Evolutionary conservation across 2,329 filamentous ascomycete species (phyloP).

Genomic region (Didymella exigua): DNA sequence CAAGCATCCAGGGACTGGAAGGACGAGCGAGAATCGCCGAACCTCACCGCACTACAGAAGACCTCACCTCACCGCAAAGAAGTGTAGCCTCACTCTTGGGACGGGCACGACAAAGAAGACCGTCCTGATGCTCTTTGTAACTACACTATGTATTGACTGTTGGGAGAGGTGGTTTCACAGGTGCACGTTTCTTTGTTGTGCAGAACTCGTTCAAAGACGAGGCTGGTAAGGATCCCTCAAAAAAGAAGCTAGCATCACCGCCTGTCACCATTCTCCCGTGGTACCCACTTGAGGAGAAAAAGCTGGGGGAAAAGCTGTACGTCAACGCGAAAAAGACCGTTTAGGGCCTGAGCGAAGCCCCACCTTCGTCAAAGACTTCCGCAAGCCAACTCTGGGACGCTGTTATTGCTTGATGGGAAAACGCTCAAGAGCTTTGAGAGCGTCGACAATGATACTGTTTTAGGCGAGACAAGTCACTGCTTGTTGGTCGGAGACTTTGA

Average conservation of each 20-base stretch:
- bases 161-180: neutral
- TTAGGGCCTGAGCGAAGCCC: constrained; percentile 3
- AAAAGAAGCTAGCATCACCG: constrained; percentile 18
- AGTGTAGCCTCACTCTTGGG: constrained; percentile 4
- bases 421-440: neutral
- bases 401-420: neutral
- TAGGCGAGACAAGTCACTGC: constrained; percentile 13
- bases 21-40: constrained; percentile 18
- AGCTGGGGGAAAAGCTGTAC: constrained; percentile 19
- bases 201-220: neutral
- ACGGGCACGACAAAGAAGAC: neutral
- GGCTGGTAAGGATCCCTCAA: constrained; percentile 2
- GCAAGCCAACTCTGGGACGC: neutral
- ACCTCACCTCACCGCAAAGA: constrained; percentile 13
- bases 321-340: constrained; percentile 14
- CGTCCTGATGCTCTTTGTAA: neutral
- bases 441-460: neutral
- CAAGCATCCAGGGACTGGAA: constrained; percentile 11
- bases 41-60: constrained; percentile 13
- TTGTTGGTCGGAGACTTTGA: constrained; percentile 6
- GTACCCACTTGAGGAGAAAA: constrained; percentile 18
- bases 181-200: neutral
- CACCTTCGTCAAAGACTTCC: constrained; percentile 9
- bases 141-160: neutral
- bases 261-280: constrained; percentile 16